Conservation (phyloP, 129 eudicot species). For the Mikania micrantha region DNA sequence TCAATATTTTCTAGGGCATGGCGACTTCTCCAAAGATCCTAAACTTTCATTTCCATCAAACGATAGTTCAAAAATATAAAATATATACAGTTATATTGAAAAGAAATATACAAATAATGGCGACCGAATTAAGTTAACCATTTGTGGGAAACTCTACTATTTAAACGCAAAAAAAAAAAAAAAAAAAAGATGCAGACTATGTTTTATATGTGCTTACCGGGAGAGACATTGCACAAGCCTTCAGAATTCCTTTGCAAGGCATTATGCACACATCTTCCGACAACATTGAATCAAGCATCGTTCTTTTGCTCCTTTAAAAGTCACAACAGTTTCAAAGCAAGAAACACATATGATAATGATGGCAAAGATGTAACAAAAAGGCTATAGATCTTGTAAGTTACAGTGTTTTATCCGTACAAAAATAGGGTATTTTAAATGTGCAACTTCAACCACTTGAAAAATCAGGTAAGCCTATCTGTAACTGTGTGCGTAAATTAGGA, state of each 20-base stretch:
- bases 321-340: slow-evolving; percentile 1
- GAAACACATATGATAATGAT: neutral
- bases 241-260: slow-evolving; percentile 85
- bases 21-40: slow-evolving; percentile 97
- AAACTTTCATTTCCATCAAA: slow-evolving; percentile 1
- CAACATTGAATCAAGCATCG: slow-evolving; percentile 54
- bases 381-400: neutral
- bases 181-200: neutral
- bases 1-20: slow-evolving; percentile 49
- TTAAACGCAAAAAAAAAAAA: too few relatives aligned
- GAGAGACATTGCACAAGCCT: slow-evolving; percentile 84
- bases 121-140: neutral
- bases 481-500: neutral
- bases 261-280: slow-evolving; percentile 56
- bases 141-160: neutral
- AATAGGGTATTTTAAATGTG: neutral
- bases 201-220: slow-evolving; percentile 48
- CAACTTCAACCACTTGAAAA: neutral
- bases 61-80: neutral
- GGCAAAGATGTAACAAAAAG: neutral
- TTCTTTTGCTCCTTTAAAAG: slow-evolving; percentile 72
- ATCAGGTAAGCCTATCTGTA: neutral
- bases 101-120: neutral
- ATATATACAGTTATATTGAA: neutral
- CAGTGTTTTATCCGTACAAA: neutral